Evolutionary conservation across 164 flowering plant genomes (phyloP).

Genomic region (Stephania japonica): DNA sequence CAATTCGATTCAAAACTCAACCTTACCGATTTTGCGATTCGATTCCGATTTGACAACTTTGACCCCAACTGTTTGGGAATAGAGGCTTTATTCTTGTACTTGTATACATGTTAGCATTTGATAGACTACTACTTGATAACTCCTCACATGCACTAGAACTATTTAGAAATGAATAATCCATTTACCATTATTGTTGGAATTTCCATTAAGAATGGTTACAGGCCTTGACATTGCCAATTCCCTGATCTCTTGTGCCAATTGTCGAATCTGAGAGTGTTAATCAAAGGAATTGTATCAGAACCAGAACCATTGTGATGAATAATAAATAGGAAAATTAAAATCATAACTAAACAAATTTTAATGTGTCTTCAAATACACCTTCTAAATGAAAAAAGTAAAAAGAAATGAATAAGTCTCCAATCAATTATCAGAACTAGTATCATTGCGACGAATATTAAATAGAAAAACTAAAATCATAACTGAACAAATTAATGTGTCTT

Average conservation of each 20-base stretch:
- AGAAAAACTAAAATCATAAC: background rate
- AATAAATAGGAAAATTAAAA: background rate
- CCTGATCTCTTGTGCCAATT: constrained; percentile 74
- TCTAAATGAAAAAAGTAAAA: background rate
- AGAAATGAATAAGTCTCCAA: background rate
- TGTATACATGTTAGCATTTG: background rate
- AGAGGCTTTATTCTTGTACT: too few species aligned
- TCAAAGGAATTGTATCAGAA: background rate
- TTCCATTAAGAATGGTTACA: constrained; percentile 55
- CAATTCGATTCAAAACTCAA: too few species aligned
- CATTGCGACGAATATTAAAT: background rate
- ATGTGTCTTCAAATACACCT: background rate
- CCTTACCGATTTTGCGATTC: too few species aligned
- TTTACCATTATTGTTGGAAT: constrained; percentile 51
- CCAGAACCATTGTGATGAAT: background rate
- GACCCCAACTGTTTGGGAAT: too few species aligned
- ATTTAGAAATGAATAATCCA: background rate
- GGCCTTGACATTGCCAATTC: constrained; percentile 63
- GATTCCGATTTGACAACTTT: too few species aligned
- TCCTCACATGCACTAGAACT: background rate
- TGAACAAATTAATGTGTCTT: background rate
- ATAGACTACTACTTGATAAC: background rate
- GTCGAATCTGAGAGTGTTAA: constrained; percentile 44
- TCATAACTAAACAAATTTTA: background rate
- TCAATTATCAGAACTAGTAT: background rate